Percentiles rank a stretch among this genome's conserved stretches.
Evolutionary conservation across 2,329 filamentous ascomycete species (phyloP).

Genomic region (Paracoccidioides brasiliensis): DNA sequence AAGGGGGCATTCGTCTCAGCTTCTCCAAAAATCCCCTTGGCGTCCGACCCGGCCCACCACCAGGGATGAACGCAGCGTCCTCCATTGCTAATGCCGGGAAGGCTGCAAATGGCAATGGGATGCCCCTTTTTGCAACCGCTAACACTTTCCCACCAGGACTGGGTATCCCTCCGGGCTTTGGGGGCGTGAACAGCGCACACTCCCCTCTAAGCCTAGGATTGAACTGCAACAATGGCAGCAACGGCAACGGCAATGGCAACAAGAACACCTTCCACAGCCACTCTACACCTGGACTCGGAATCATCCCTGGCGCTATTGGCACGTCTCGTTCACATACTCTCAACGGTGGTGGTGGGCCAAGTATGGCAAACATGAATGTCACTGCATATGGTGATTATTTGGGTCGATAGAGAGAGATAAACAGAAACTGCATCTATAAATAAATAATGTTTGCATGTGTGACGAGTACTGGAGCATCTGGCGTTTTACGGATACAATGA

Average conservation of each 20-base stretch:
- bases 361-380: slow-evolving; percentile 9
- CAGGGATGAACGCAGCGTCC: slow-evolving; percentile 39
- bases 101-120: slow-evolving; percentile 37
- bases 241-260: slow-evolving; percentile 15
- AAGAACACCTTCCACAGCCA: slow-evolving; percentile 25
- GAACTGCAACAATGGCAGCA: slow-evolving; percentile 9
- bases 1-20: slow-evolving; percentile 86
- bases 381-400: slow-evolving; percentile 34
- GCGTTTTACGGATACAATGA: slow-evolving; percentile 19
- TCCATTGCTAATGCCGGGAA: slow-evolving; percentile 22
- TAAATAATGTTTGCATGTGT: slow-evolving; percentile 31
- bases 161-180: slow-evolving; percentile 57
- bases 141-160: slow-evolving; percentile 75
- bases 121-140: slow-evolving; percentile 52
- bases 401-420: slow-evolving; percentile 27
- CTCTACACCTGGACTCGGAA: slow-evolving; percentile 26
- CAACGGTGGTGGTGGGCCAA: slow-evolving; percentile 5
- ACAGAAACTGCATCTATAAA: slow-evolving; percentile 10
- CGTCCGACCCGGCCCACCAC: slow-evolving; percentile 63
- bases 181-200: slow-evolving; percentile 18
- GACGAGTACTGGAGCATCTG: slow-evolving; percentile 28
- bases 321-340: neutral
- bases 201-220: slow-evolving; percentile 13
- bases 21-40: slow-evolving; percentile 97
- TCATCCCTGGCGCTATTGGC: slow-evolving; percentile 10